Percentiles rank a stretch among this genome's conserved stretches.
Evolutionary conservation across 2,329 filamentous ascomycete genomes (phyloP).

Genomic region (Hypoxylon sp.): DNA sequence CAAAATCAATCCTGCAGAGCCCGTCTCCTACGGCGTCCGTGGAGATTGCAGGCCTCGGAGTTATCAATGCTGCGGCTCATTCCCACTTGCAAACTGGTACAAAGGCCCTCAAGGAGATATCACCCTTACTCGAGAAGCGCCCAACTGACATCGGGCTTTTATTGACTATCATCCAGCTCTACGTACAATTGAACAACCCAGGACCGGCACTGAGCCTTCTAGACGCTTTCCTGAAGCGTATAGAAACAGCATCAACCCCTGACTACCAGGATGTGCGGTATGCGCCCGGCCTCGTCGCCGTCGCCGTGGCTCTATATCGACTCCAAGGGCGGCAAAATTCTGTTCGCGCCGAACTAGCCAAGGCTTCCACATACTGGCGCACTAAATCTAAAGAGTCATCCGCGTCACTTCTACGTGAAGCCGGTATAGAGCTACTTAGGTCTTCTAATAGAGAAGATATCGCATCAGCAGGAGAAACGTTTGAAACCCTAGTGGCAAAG

Average conservation of each 20-base stretch:
- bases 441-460: conserved; percentile 80
- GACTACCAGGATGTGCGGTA: conserved; percentile 79
- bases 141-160: conserved; percentile 85
- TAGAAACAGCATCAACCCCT: conserved; percentile 73
- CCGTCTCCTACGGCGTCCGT: conserved; percentile 50
- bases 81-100: conserved; percentile 75
- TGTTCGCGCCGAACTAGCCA: conserved; percentile 80
- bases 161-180: conserved; percentile 85
- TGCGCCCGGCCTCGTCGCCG: conserved; percentile 86
- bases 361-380: conserved; percentile 86
- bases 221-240: conserved; percentile 79
- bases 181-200: conserved; percentile 78
- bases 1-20: conserved; percentile 56
- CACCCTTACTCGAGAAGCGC: conserved; percentile 78
- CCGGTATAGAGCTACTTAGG: conserved; percentile 85
- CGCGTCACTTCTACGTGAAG: conserved; percentile 81
- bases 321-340: conserved; percentile 80
- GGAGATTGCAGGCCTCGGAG: conserved; percentile 61
- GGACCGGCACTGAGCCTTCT: conserved; percentile 81
- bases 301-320: conserved; percentile 84
- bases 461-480: conserved; percentile 80
- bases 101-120: conserved; percentile 77
- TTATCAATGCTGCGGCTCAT: conserved; percentile 79
- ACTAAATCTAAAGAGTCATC: conserved; percentile 68
- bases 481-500: conserved; percentile 77